Base-by-base conservation (phyloP, 2,329 filamentous ascomycete species). In the Curvularia lunata region DNA sequence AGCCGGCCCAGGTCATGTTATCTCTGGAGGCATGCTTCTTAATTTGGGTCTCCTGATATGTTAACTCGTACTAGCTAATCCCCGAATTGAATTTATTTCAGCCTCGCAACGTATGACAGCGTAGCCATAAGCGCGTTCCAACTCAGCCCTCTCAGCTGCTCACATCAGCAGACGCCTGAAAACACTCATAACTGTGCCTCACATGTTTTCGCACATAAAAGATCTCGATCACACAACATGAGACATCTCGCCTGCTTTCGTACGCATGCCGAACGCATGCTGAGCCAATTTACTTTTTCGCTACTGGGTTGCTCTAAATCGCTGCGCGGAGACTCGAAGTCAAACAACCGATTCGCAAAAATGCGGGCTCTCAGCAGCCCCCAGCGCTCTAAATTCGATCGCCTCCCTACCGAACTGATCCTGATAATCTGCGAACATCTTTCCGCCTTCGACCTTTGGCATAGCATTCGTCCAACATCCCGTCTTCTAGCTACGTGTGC, bases 321-420 rank as follows among this genome's bases (percentile, higher is more conserved):
- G 27, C 23, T 12, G n/a, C 23, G 23, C 16, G 25, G 23, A 13
- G 16, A 21, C 19, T 45, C 21, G 4, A 34, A 34, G 13, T 5
- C 27, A 8, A 52, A 8, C 23, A 21, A 8, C 12, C 49, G 9
- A 38, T 13, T 19, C n/a, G 28, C 45, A 13, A 30, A 16, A 16
- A 45, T 34, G 23, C 43, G 19, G 12, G 27, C 30, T 40, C 30
- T 13, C 16, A 41, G 18, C 6, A 25, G 10, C 21, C 19, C 19
- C 18, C 13, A 40, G 25, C 1, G 7, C 12, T 38, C 38, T 2
- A 25, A 38, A 5, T 54, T 54, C 40, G 40, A 45, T 13, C 47
- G 34, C 19, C 46, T 58, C 12, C 56, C 56, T 10, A 43, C 18
- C 52, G 56, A 58, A 25, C 27, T 58, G 21, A n/a, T 58, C 41